Evolutionary conservation across 164 flowering plant species (phyloP).

Genomic region (Vitis labrusca): DNA sequence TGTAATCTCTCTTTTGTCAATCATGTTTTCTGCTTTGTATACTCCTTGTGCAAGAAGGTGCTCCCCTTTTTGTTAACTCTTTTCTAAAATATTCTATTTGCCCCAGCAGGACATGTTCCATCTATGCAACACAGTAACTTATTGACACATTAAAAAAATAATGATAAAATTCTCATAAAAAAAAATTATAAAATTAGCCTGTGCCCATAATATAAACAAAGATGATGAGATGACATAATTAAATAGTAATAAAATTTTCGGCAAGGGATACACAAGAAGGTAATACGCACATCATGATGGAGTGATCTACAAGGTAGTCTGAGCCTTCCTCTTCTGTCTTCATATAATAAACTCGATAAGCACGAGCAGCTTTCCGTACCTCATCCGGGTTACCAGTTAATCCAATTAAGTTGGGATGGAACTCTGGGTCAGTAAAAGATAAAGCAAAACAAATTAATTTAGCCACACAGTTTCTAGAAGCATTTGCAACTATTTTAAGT

Average conservation of each 20-base stretch:
- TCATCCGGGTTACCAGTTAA: conserved; percentile 78
- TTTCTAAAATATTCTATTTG: no score
- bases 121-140: no score
- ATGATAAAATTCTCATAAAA: no score
- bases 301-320: conserved; percentile 97
- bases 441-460: background rate
- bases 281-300: conserved; percentile 53
- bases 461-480: background rate
- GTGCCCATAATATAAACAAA: background rate
- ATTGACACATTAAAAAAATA: background rate
- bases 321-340: conserved; percentile 89
- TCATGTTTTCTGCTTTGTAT: no score
- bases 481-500: background rate
- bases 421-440: conserved; percentile 48
- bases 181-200: background rate
- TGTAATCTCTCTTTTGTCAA: no score
- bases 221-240: no score
- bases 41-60: no score
- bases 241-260: no score
- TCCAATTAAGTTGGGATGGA: conserved; percentile 86
- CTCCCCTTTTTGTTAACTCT: no score
- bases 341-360: conserved; percentile 95
- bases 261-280: no score
- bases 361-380: conserved; percentile 74
- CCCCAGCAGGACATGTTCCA: no score